Percentiles rank a stretch among this genome's conserved stretches.
phyloP scores from a whole-genome alignment of 805 yeast species.

The Starmerella bombi region DNA sequence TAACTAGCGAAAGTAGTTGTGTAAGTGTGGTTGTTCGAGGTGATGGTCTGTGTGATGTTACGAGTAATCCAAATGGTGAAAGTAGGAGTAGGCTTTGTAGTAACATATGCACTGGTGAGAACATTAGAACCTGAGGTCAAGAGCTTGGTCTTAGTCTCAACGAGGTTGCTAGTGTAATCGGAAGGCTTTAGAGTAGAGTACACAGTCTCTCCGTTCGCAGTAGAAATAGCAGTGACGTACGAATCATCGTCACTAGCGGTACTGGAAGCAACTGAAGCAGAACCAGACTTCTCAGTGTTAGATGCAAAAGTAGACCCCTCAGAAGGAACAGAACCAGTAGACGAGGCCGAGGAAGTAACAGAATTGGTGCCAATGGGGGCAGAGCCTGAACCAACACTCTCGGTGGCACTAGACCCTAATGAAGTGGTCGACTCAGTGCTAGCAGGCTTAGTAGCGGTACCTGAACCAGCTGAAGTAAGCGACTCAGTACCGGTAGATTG shows the following conservation, averaged over 20 bases:
- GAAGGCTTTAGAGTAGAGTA: background rate
- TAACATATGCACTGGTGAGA: background rate
- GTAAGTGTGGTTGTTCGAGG: constrained; percentile 10
- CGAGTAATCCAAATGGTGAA: constrained; percentile 15
- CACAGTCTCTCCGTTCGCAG: constrained; percentile 7
- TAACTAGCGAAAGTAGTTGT: constrained; percentile 10
- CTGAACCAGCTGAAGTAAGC: too few relatives aligned
- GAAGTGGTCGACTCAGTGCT: too few relatives aligned
- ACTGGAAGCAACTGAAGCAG: background rate
- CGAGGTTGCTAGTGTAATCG: constrained; percentile 1
- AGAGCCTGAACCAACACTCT: too few relatives aligned
- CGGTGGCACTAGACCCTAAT: too few relatives aligned
- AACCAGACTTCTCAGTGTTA: too few relatives aligned
- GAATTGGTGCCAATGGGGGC: background rate
- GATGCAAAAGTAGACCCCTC: background rate
- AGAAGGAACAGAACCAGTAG: background rate
- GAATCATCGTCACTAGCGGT: constrained; percentile 2
- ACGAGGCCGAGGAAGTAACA: too few relatives aligned
- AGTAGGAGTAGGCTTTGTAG: constrained; percentile 8
- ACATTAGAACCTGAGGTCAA: constrained; percentile 1
- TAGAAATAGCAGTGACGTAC: constrained; percentile 9
- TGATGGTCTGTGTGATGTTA: constrained; percentile 14
- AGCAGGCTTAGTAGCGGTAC: too few relatives aligned
- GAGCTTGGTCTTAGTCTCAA: constrained; percentile 1
- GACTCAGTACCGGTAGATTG: too few relatives aligned